These are phyloP conservation scores for Kluyveromyces marxianus DNA, from an alignment of 1,139 yeast species.

Conservation along the genomic window DNA sequence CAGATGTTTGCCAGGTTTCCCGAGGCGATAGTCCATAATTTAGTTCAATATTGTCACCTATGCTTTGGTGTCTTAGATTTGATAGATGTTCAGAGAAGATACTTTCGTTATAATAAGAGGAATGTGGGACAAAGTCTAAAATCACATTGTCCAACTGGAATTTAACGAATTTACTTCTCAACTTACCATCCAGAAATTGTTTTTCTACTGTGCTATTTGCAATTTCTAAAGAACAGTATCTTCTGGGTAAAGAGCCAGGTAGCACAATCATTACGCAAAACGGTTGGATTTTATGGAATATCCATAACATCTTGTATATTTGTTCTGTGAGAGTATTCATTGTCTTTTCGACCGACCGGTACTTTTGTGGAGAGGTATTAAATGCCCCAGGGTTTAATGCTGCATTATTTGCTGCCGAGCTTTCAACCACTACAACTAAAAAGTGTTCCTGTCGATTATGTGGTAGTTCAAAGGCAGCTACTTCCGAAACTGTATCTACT, in stretches of 20 bases:
- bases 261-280: constrained; percentile 79
- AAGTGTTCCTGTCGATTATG: constrained; percentile 72
- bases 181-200: constrained; percentile 65
- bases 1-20: constrained; percentile 51
- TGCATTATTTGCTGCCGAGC: constrained; percentile 48
- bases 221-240: constrained; percentile 48
- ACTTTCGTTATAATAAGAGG: constrained; percentile 28
- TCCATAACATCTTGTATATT: constrained; percentile 57
- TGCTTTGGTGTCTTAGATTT: constrained; percentile 19
- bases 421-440: constrained; percentile 82
- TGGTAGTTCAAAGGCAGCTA: constrained; percentile 83
- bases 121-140: constrained; percentile 30
- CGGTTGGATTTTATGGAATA: constrained; percentile 65
- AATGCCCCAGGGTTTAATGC: constrained; percentile 6
- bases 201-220: constrained; percentile 91
- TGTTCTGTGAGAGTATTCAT: constrained; percentile 61
- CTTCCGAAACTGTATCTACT: constrained; percentile 78
- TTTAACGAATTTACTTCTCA: constrained; percentile 73
- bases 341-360: constrained; percentile 17
- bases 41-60: constrained; percentile 15
- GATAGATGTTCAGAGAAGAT: constrained; percentile 31
- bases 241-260: constrained; percentile 77
- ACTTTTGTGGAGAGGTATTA: constrained; percentile 13
- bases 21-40: constrained; percentile 4
- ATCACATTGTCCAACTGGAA: constrained; percentile 39